Evolutionary conservation across 495 filamentous ascomycete genomes (phyloP).

Genomic region (Penicillium dipodomyicola): DNA sequence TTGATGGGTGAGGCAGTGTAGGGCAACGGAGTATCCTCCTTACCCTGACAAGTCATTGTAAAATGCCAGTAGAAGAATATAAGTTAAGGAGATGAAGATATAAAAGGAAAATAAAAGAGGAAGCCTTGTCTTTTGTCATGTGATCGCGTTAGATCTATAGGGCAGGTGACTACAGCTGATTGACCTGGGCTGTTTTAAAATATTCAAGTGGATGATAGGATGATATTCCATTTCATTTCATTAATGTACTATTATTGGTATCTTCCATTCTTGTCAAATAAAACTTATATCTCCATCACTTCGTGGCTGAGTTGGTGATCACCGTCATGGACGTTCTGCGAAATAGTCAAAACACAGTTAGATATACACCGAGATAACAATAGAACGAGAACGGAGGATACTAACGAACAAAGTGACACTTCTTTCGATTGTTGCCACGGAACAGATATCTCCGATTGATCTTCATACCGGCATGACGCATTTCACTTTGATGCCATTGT

Average conservation of each 20-base stretch:
- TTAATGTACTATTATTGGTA: neutral
- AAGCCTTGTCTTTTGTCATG: neutral
- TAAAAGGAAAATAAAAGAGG: neutral
- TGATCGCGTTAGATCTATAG: neutral
- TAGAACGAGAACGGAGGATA: neutral
- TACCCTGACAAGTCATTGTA: slow-evolving; percentile 12
- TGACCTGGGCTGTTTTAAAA: too few species aligned
- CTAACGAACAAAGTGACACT: neutral
- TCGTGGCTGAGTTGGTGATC: neutral
- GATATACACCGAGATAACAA: neutral
- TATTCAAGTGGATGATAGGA: too few species aligned
- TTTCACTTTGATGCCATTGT: neutral
- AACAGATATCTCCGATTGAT: slow-evolving; percentile 6
- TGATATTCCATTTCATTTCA: neutral
- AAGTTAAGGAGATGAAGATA: neutral
- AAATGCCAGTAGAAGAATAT: slow-evolving; percentile 4
- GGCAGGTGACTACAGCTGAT: neutral
- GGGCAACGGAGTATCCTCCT: slow-evolving; percentile 28
- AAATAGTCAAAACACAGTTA: neutral
- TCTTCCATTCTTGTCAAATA: neutral
- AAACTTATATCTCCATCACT: neutral
- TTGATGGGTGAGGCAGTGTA: slow-evolving; percentile 61
- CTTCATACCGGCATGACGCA: neutral
- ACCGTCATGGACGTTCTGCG: neutral
- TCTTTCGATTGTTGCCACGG: neutral